Base-by-base conservation (phyloP, 2,329 filamentous ascomycete genomes). In the Coniella vitis region DNA sequence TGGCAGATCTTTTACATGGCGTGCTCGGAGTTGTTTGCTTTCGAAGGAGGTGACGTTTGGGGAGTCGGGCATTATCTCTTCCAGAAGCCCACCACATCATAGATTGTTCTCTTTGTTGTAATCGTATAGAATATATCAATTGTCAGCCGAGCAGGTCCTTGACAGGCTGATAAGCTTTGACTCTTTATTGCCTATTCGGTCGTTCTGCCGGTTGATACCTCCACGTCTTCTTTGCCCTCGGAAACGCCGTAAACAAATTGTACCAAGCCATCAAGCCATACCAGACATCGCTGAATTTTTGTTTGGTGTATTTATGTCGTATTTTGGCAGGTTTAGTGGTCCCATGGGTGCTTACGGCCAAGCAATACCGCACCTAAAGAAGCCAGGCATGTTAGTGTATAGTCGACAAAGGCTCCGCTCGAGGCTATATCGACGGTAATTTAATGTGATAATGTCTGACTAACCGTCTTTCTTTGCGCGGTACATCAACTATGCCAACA, bases 291-390 rank as follows among this genome's bases (percentile, higher is more conserved):
- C 20, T 19, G 34, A 22, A 38, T 47, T 44, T 25, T 22, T 47
- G 38, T 48, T 51, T 43, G 40, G 38, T 16, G 45, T 41, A n/a
- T 35, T 49, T 14, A 3, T 21, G 19, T 38, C 32, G 38, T 21
- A 19, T 19, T 7, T 19, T 29, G n/a, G 16, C 32, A 45, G 16
- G 44, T 55, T 51, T 74, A 95, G 72, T 95, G 90, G 60, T 96
- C 90, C 89, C 90, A 96, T 57, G 90, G 93, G 70, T 97, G 93
- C 74, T 90, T 96, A 86, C 83, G 89, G 66, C 93, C 93, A 61
- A 98, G 67, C 56, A 97, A 73, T 47, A 83, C 91, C 20, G 91
- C 78, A 48, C 79, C 79, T 83, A 54, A 29, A 37, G 32, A 10
- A 41, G 12, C n/a, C 19, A 38, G 25, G 12, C 36, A 31, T 39